Percentiles rank a stretch among this genome's conserved stretches.
Evolutionary conservation across 2,329 filamentous ascomycete genomes (phyloP).

Genomic region (Pseudomassariella vexata): DNA sequence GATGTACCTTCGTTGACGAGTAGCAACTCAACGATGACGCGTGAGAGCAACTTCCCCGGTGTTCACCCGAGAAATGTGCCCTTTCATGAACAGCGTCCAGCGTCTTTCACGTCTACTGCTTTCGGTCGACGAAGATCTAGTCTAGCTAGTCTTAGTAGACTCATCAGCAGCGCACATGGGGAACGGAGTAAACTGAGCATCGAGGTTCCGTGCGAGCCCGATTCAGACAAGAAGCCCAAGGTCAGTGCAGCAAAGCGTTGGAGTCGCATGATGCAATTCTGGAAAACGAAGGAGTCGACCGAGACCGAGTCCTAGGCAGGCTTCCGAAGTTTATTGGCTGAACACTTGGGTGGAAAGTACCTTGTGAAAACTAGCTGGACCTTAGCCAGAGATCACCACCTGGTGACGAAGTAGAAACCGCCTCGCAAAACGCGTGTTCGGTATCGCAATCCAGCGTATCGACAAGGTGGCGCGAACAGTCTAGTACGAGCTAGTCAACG

Average conservation of each 20-base stretch:
- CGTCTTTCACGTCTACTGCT: constrained; percentile 54
- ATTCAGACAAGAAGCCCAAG: constrained; percentile 52
- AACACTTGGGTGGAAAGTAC: constrained; percentile 7
- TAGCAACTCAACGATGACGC: constrained; percentile 71
- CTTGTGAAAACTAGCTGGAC: no score
- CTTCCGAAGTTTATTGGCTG: constrained; percentile 7
- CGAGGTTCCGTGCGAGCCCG: constrained; percentile 53
- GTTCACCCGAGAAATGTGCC: constrained; percentile 31
- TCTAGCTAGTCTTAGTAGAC: constrained; percentile 68
- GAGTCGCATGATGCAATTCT: constrained; percentile 74
- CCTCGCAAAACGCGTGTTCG: no score
- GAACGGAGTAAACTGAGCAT: constrained; percentile 71
- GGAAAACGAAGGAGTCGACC: constrained; percentile 53
- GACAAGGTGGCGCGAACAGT: no score
- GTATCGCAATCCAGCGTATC: no score
- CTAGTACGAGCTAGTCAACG: no score
- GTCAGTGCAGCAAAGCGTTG: constrained; percentile 62
- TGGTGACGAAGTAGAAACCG: no score
- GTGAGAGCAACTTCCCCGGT: constrained; percentile 51
- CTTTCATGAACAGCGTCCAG: constrained; percentile 51
- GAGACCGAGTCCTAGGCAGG: constrained; percentile 13
- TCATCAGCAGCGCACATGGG: constrained; percentile 70
- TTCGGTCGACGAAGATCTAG: constrained; percentile 69
- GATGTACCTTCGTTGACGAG: constrained; percentile 71
- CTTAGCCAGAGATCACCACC: neutral